Evolutionary conservation across 495 filamentous ascomycete species (phyloP).

Genomic region (Hypoxylon perforatum): DNA sequence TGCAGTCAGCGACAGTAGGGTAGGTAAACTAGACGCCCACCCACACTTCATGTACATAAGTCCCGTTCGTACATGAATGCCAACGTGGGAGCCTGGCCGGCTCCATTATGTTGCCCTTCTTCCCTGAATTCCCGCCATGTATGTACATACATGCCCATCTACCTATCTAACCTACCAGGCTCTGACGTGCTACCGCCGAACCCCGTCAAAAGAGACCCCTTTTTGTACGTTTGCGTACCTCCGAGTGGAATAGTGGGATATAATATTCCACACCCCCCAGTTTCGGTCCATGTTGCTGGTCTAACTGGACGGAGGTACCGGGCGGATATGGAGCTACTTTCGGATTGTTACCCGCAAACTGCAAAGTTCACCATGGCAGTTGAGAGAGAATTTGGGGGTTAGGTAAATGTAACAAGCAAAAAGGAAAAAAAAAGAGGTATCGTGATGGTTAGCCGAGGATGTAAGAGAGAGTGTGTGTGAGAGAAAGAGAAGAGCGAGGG

Average conservation of each 20-base stretch:
- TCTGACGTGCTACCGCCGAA: too few species aligned
- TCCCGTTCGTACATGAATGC: slow-evolving; percentile 33
- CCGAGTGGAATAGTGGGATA: slow-evolving; percentile 19
- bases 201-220: neutral
- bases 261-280: slow-evolving; percentile 10
- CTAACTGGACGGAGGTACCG: slow-evolving; percentile 1
- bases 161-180: neutral
- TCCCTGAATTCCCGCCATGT: neutral
- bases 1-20: neutral
- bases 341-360: slow-evolving; percentile 14
- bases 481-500: neutral
- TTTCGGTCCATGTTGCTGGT: slow-evolving; percentile 9
- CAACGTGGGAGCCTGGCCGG: slow-evolving; percentile 15
- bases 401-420: too few species aligned
- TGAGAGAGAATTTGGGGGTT: too few species aligned
- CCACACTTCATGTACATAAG: slow-evolving; percentile 36
- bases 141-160: neutral
- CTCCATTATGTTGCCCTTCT: too few species aligned
- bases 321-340: slow-evolving; percentile 26
- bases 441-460: neutral
- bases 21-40: neutral
- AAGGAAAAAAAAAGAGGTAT: too few species aligned
- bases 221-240: too few species aligned
- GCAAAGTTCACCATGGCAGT: too few species aligned
- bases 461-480: too few species aligned